Conservation (phyloP, 1,284 basidiomycete genomes). For the Boletus sp. region DNA sequence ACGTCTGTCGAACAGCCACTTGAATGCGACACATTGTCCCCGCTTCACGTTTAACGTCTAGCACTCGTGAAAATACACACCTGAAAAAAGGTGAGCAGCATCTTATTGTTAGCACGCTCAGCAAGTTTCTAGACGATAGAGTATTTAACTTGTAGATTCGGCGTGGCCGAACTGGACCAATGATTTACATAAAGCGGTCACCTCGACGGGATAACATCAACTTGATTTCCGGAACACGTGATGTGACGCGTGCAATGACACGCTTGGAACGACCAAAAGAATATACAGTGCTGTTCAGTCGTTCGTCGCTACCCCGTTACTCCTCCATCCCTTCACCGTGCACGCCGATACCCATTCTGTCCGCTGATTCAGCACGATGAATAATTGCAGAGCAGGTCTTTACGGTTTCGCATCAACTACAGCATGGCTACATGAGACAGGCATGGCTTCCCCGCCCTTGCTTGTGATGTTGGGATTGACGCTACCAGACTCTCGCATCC, state of each 20-base stretch:
- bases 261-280: slow-evolving; percentile 5
- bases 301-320: background rate
- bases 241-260: slow-evolving; percentile 12
- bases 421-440: slow-evolving; percentile 21
- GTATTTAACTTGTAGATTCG: too few species aligned
- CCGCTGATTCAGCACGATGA: slow-evolving; percentile 13
- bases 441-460: slow-evolving; percentile 28
- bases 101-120: too few species aligned
- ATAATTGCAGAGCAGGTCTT: slow-evolving; percentile 27
- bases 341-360: slow-evolving; percentile 3
- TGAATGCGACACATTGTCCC: too few species aligned
- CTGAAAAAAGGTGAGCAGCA: too few species aligned
- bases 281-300: background rate
- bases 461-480: slow-evolving; percentile 25
- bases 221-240: slow-evolving; percentile 27
- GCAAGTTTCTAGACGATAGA: too few species aligned
- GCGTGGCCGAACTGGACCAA: too few species aligned
- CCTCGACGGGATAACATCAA: too few species aligned
- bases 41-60: too few species aligned
- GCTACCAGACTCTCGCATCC: slow-evolving; percentile 30
- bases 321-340: background rate
- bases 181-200: too few species aligned
- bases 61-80: too few species aligned
- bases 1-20: too few species aligned
- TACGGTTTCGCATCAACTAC: slow-evolving; percentile 23